Evolutionary conservation across 805 yeast species (phyloP), one percentile per base, ranked within the genome.

Genomic region (Yarrowia alimentaria): DNA sequence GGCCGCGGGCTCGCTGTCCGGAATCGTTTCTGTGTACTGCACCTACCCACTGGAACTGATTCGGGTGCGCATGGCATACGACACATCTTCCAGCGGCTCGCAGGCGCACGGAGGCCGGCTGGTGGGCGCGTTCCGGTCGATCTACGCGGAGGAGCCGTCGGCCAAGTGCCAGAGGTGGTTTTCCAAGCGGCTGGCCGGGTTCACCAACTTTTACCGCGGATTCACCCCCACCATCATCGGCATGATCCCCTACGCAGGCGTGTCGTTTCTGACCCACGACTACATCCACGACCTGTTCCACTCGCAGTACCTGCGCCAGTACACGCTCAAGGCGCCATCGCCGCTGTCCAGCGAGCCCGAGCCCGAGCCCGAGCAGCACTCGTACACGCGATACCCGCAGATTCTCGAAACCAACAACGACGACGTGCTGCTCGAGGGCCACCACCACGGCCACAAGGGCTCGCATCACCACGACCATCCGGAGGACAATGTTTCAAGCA

Each of bases 171-270:
- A 17, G 2, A 16, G 13, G 12, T 32, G 17, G 18, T 24, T 47
- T 4, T 34, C 51, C 6, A 19, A 34, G 13, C 22, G 40, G n/a
- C 30, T 58, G 24, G 64, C 56, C 53, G 64, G 56, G 54, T 56
- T 77, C 10, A 68, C 78, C 48, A 91, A 90, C 68, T 93, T 90
- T 65, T 93, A 91, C 68, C 75, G 97, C 53, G 99, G 99, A 2
- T 93, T 91, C 66, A 78, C 85, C 6, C 96, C 99, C 14, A 93
- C 99, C 0, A 81, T 93, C 35, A 60, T 90, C 31, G 99, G 99
- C 9, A 90, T 93, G 95, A 74, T 93, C 17, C 99, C 99, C 1
- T 93, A 93, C 64, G 99, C 99, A 1, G 99, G 99, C 9, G 97
- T 91, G 3, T 86, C 96, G 3, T 93, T 93, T 62, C 85, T 89